These are phyloP conservation scores for Telfairia occidentalis DNA, from an alignment of 331 rosid genomes.

Conservation along the genomic window DNA sequence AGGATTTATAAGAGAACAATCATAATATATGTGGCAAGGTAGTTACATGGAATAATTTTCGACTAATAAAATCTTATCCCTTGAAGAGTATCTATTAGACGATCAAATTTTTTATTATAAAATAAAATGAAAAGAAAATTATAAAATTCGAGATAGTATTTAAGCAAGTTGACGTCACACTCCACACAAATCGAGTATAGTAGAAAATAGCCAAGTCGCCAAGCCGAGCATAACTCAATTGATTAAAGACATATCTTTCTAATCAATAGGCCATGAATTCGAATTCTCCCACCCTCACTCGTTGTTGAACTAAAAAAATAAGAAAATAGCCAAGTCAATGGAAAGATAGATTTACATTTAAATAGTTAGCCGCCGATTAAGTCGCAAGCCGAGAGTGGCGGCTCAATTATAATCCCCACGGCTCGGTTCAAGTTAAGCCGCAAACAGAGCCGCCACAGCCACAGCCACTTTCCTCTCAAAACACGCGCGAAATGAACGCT, in stretches of 20 bases:
- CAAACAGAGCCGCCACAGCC: neutral
- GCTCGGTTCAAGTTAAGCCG: neutral
- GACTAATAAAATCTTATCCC: too few species aligned
- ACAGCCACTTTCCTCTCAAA: neutral
- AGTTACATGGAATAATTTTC: too few species aligned
- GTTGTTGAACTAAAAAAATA: too few species aligned
- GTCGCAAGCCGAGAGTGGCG: neutral
- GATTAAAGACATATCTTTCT: too few species aligned
- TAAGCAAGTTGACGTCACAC: neutral
- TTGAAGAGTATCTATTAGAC: too few species aligned
- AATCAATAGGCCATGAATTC: too few species aligned
- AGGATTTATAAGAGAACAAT: too few species aligned
- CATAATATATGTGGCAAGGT: too few species aligned
- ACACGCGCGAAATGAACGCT: slow-evolving; percentile 5
- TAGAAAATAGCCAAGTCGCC: neutral
- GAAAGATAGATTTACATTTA: neutral
- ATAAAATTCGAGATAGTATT: neutral
- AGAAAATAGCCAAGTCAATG: too few species aligned
- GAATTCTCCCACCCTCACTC: too few species aligned
- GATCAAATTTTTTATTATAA: too few species aligned
- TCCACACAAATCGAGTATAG: neutral
- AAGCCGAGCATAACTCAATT: too few species aligned
- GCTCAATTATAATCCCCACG: neutral
- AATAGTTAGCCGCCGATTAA: neutral
- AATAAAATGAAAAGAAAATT: neutral